These are phyloP conservation scores for Leishmania turanica DNA, from an alignment of 208 protist species.

Conservation along the genomic window DNA sequence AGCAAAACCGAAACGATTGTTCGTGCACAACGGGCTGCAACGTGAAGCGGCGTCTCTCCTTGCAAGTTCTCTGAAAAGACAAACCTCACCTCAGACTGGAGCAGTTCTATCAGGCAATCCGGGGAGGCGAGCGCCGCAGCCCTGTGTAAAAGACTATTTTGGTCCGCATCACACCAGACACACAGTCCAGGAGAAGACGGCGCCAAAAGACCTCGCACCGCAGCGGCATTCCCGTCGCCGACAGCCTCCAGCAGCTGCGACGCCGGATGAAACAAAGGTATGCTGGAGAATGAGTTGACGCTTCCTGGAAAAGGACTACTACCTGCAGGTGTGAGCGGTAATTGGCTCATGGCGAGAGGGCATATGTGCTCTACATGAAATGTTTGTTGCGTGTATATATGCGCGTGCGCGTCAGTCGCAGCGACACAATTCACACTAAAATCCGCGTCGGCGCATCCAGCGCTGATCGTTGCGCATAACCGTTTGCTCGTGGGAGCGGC, in stretches of 20 bases:
- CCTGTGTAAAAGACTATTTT: conserved; percentile 52
- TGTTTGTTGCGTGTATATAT: background rate
- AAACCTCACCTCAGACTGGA: conserved; percentile 21
- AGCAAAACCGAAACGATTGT: conserved; percentile 41
- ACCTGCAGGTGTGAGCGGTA: background rate
- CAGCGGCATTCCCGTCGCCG: conserved; percentile 10
- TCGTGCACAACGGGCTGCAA: conserved; percentile 25
- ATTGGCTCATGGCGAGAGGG: conserved; percentile 11
- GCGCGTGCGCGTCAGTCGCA: background rate
- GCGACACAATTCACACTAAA: no score
- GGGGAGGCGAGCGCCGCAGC: conserved; percentile 28
- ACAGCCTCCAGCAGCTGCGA: conserved; percentile 13
- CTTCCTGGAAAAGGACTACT: background rate
- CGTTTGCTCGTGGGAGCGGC: background rate
- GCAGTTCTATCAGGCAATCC: conserved; percentile 50
- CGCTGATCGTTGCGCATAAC: background rate
- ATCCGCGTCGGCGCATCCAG: background rate
- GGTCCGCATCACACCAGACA: conserved; percentile 15
- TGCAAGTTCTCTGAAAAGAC: conserved; percentile 29
- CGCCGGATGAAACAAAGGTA: conserved; percentile 2
- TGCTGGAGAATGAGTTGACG: background rate
- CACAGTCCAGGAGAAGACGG: background rate
- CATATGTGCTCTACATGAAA: background rate
- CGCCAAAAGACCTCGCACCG: conserved; percentile 16
- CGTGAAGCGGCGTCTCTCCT: conserved; percentile 60